Evolutionary conservation across 225 moss, liverwort and hornwort species (phyloP).

Genomic region (Takakia lepidozioides): DNA sequence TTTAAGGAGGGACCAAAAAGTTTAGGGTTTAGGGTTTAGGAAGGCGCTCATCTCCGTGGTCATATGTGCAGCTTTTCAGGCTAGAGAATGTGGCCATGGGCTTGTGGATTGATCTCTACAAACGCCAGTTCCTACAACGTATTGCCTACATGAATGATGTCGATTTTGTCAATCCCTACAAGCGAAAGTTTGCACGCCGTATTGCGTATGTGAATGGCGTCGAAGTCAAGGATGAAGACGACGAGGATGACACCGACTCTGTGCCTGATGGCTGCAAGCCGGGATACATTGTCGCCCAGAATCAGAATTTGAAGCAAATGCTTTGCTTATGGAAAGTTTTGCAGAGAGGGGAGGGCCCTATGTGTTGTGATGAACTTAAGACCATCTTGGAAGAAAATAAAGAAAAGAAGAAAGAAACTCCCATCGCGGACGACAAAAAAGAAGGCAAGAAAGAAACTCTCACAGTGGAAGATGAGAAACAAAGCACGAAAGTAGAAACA

Average conservation of each 20-base stretch:
- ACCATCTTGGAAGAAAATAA: neutral
- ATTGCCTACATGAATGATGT: slow-evolving; percentile 6
- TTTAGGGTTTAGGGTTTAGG: too few relatives aligned
- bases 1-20: too few relatives aligned
- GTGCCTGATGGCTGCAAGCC: slow-evolving; percentile 11
- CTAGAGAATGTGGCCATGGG: slow-evolving; percentile 20
- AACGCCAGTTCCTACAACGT: slow-evolving; percentile 7
- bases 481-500: too few relatives aligned
- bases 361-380: slow-evolving; percentile 16
- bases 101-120: slow-evolving; percentile 8
- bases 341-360: slow-evolving; percentile 9
- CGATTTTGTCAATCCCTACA: slow-evolving; percentile 5
- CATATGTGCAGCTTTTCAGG: slow-evolving; percentile 20
- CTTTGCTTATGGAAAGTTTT: slow-evolving; percentile 12
- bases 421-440: too few relatives aligned
- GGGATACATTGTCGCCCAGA: slow-evolving; percentile 8
- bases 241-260: too few relatives aligned
- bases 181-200: too few relatives aligned
- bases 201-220: too few relatives aligned
- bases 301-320: slow-evolving; percentile 14
- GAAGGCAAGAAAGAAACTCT: too few relatives aligned
- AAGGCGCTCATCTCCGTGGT: too few relatives aligned
- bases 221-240: too few relatives aligned
- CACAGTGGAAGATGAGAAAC: too few relatives aligned
- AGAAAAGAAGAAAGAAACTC: neutral